Evolutionary conservation across 23 red algal species (phyloP).

Genomic region (Cyanidium caldarium): DNA sequence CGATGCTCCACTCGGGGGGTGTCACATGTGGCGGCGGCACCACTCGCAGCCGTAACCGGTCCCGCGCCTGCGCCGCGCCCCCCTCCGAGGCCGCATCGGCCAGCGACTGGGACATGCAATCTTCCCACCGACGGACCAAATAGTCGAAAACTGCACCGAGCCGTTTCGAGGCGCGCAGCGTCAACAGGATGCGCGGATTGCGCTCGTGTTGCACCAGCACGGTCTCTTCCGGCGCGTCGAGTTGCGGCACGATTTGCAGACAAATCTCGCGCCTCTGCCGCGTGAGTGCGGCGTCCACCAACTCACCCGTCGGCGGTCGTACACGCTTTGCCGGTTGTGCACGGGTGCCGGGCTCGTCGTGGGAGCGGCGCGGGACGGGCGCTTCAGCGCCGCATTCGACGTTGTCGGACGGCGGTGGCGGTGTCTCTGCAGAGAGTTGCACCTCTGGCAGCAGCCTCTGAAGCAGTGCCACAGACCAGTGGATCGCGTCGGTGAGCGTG

Average conservation of each 20-base stretch:
- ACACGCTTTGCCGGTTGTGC: no score
- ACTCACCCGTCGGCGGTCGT: no score
- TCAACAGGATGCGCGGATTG: neutral
- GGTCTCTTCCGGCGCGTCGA: neutral
- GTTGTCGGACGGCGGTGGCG: no score
- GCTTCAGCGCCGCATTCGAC: neutral
- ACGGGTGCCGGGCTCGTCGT: neutral
- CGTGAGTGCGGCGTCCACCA: neutral
- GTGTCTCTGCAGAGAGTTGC: no score
- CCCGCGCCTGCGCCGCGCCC: neutral
- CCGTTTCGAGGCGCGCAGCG: neutral
- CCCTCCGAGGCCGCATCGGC: neutral
- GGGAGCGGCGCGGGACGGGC: neutral
- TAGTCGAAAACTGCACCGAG: neutral
- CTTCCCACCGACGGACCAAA: neutral
- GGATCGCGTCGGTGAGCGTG: neutral
- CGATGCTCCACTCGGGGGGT: no score
- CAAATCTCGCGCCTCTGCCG: neutral
- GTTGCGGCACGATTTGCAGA: constrained; percentile 2
- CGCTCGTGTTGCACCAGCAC: neutral
- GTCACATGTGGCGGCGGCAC: neutral
- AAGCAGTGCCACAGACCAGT: neutral
- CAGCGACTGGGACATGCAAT: no score
- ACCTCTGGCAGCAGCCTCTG: neutral
- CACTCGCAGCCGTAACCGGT: neutral